phyloP scores from a whole-genome alignment of 768 basidiomycete genomes.

The Suillus subaureus region DNA sequence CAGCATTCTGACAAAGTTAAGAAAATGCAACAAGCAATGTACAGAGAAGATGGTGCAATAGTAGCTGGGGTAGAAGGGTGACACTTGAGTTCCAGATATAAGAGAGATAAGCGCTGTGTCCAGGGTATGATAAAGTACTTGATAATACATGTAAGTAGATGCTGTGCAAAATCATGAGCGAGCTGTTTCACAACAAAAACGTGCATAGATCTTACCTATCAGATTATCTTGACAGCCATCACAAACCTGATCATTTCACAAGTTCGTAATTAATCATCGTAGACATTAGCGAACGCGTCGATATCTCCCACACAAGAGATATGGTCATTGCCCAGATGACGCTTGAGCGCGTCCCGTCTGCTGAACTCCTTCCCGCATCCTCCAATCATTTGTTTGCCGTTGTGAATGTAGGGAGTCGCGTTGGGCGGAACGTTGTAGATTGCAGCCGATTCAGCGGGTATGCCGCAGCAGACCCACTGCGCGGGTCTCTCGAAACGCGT shows the following conservation, averaged over 20 bases:
- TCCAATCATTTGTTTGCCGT: constrained; percentile 35
- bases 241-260: background rate
- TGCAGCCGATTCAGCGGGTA: constrained; percentile 29
- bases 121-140: constrained; percentile 3
- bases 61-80: background rate
- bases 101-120: background rate
- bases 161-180: background rate
- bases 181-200: background rate
- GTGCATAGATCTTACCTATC: background rate
- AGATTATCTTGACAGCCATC: background rate
- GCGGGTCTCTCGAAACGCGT: constrained; percentile 37
- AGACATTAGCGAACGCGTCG: constrained; percentile 27
- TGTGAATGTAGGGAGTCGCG: constrained; percentile 30
- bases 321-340: constrained; percentile 40
- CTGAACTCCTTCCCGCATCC: constrained; percentile 42
- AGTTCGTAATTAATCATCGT: constrained; percentile 20
- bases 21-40: background rate
- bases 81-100: background rate
- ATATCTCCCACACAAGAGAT: constrained; percentile 37
- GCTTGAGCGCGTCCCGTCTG: constrained; percentile 42
- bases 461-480: constrained; percentile 42
- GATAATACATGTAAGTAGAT: background rate
- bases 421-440: constrained; percentile 22
- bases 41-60: background rate
- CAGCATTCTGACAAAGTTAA: background rate